Evolutionary conservation across 2,329 filamentous ascomycete genomes (phyloP).

Genomic region (Penicillium sp.): DNA sequence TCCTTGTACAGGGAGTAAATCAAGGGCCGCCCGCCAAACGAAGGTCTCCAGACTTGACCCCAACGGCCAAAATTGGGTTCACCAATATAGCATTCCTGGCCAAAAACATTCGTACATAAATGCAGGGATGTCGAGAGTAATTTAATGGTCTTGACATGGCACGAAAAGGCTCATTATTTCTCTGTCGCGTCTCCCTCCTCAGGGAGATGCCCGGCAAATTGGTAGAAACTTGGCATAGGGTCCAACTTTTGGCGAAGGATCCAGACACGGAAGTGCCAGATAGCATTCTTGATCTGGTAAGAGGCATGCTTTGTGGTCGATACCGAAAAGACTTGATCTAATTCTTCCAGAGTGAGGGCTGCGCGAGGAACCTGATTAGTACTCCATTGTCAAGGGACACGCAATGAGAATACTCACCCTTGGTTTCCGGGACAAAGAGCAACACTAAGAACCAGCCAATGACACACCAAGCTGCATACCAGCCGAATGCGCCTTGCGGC

Average conservation of each 20-base stretch:
- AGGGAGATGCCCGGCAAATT: slow-evolving; percentile 26
- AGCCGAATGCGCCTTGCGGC: slow-evolving; percentile 57
- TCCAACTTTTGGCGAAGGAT: slow-evolving; percentile 40
- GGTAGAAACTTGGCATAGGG: slow-evolving; percentile 38
- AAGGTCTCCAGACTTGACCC: neutral
- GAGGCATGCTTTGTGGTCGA: slow-evolving; percentile 48
- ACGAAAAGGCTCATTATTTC: neutral
- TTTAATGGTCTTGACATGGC: neutral
- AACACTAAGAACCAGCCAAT: slow-evolving; percentile 50
- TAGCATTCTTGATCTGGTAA: slow-evolving; percentile 41
- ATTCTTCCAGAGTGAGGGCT: neutral
- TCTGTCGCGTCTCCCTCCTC: slow-evolving; percentile 12
- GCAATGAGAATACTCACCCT: no score
- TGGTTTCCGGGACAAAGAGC: no score
- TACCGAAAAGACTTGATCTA: slow-evolving; percentile 58
- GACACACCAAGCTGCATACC: slow-evolving; percentile 60
- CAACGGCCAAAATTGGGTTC: neutral
- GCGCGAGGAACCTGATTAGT: no score
- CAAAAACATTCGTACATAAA: neutral
- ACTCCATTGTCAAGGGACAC: no score
- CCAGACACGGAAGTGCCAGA: slow-evolving; percentile 45
- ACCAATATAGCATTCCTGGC: no score
- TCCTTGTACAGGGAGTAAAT: neutral
- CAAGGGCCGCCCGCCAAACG: neutral
- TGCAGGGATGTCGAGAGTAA: neutral